Base-by-base conservation (phyloP, 2,329 filamentous ascomycete genomes). In the Coleophoma cylindrospora region DNA sequence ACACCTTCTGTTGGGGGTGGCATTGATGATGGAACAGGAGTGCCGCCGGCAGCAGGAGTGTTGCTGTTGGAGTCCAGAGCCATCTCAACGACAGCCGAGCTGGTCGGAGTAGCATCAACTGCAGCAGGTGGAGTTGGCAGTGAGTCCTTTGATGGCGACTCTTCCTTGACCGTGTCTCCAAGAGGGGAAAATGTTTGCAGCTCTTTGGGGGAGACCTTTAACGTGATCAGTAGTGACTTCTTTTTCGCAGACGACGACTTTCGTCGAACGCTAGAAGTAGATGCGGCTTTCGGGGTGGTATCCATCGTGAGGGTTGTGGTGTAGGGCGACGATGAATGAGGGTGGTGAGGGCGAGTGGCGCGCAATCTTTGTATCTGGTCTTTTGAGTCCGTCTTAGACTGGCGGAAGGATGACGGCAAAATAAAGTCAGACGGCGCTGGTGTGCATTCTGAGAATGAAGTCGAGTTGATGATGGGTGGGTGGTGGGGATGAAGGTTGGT, bases 31-130 rank as follows among this genome's bases (percentile, higher is more conserved):
- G 79, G 74, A 21, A 70, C 76, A 7, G 81, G 79, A 12, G 81
- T 83, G 57, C 74, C 77, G 43, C 71, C 75, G 38, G 76, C 68
- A 19, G 72, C 75, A 13, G 81, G 81, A 14, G 82, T 86, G 40
- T 77, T 76, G 17, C 79, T 74, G 56, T 74, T 80, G 21, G 82
- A 84, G 59, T 83, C 79, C 55, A 77, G 76, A 50, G 74, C 77
- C 65, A 52, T 52, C 38, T 76, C 78, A 54, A 83, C 81, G 50
- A 72, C 74, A 58, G 74, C 77, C 32, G 74, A 72, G 46, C 57
- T 62, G 34, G 60, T 47, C 43, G 60, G 56, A 53, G 69, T 68
- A 12, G 17, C 13, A 27, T 9, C 12, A 17, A 44, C n/a, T 50
- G 68, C 60, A 38, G 70, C 64, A 49, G 67, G 64, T 46, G 69